Evolutionary conservation across 1,139 yeast species (phyloP).

Genomic region (Tardiomyces depauwii): DNA sequence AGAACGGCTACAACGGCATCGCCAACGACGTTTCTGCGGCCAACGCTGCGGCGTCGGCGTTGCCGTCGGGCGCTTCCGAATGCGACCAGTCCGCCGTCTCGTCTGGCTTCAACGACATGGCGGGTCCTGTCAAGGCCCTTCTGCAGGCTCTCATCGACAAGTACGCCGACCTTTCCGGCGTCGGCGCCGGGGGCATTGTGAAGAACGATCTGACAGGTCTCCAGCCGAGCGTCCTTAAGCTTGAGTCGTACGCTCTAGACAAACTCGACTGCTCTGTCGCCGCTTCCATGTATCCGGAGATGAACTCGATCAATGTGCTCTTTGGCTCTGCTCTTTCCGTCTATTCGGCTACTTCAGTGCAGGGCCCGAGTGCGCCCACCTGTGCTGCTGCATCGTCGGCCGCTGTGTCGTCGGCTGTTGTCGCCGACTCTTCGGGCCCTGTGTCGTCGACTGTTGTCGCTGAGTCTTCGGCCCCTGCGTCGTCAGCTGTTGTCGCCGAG

Average conservation of each 20-base stretch:
- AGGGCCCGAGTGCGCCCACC: neutral
- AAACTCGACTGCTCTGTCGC: neutral
- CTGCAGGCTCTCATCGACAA: neutral
- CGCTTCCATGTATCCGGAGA: neutral
- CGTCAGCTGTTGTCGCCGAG: neutral
- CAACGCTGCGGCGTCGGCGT: neutral
- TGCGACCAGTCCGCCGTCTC: neutral
- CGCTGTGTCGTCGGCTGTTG: neutral
- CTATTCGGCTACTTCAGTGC: neutral
- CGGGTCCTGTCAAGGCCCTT: neutral
- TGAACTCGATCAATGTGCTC: neutral
- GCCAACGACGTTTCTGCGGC: neutral
- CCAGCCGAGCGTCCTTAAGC: neutral
- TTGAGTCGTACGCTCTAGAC: neutral
- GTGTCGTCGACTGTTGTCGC: neutral
- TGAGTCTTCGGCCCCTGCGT: neutral
- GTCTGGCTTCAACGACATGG: neutral
- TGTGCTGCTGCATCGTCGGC: neutral
- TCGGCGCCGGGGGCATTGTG: neutral
- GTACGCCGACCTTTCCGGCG: neutral
- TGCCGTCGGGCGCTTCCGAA: neutral
- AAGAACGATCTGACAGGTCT: neutral
- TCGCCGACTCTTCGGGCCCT: neutral
- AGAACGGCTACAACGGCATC: neutral
- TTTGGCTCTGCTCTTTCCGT: neutral